Evolutionary conservation across 352 stramenopile species (phyloP).

Genomic region (Globisporangium perplexum): DNA sequence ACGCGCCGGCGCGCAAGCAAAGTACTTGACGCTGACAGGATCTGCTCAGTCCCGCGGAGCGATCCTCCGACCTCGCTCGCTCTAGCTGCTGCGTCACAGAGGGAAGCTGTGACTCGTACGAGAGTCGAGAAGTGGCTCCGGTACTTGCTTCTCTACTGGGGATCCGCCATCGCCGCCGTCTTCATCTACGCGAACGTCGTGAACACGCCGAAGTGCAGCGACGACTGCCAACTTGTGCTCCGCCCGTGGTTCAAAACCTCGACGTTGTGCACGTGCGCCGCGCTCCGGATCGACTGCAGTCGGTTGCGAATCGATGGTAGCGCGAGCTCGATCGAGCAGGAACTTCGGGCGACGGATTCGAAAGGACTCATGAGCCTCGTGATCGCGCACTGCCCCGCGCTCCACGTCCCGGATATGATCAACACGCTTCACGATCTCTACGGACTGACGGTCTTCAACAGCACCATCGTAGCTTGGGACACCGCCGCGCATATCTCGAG

Average conservation of each 20-base stretch:
- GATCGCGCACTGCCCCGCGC: conserved; percentile 11
- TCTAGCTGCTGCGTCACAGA: background rate
- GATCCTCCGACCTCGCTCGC: background rate
- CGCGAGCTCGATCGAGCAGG: background rate
- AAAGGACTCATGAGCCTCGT: conserved; percentile 12
- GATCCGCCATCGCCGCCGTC: background rate
- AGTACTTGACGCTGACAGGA: background rate
- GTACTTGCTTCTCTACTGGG: conserved; percentile 4
- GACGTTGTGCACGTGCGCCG: conserved; percentile 6
- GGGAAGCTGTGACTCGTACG: background rate
- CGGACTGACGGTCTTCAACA: conserved; percentile 18
- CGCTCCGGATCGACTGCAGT: conserved; percentile 16
- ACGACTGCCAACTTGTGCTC: background rate
- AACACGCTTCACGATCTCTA: conserved; percentile 9
- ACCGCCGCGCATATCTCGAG: conserved; percentile 2
- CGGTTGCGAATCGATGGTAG: conserved; percentile 7
- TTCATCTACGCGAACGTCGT: conserved; percentile 1
- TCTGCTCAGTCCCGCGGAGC: background rate
- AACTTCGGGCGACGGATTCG: conserved; percentile 1
- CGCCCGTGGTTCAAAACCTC: conserved; percentile 12
- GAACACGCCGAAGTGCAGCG: background rate
- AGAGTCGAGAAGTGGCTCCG: background rate
- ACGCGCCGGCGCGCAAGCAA: background rate
- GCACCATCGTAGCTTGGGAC: conserved; percentile 10
- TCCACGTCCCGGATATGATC: conserved; percentile 11